Conservation (phyloP, 2,329 filamentous ascomycete species). For the Daldinia eschscholtzii region DNA sequence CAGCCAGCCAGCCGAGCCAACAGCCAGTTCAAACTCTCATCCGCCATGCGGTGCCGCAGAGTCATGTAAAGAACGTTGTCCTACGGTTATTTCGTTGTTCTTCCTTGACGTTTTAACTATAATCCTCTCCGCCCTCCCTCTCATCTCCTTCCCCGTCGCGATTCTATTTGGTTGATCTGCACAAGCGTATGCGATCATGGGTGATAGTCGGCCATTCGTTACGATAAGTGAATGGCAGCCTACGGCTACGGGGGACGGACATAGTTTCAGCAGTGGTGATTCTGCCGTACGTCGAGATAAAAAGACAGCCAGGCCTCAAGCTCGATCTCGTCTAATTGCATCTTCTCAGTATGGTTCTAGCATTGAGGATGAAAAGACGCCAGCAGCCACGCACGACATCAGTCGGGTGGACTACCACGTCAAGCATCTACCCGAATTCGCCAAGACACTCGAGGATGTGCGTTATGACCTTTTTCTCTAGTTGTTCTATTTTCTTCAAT, state of each 20-base stretch:
- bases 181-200: conserved; percentile 54
- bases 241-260: conserved; percentile 53
- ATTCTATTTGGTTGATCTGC: conserved; percentile 31
- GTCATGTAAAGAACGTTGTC: conserved; percentile 35
- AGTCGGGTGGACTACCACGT: conserved; percentile 70
- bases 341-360: conserved; percentile 61
- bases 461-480: conserved; percentile 45
- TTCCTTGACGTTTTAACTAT: conserved; percentile 16
- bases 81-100: conserved; percentile 27
- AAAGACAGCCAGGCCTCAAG: conserved; percentile 45
- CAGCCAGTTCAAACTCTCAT: conserved; percentile 15
- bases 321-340: conserved; percentile 50
- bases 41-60: conserved; percentile 38
- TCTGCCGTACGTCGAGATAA: conserved; percentile 60
- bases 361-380: conserved; percentile 55
- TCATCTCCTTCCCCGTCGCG: conserved; percentile 20
- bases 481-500: neutral
- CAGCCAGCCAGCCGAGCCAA: neutral
- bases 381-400: conserved; percentile 66
- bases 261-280: conserved; percentile 62
- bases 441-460: conserved; percentile 67
- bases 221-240: conserved; percentile 65
- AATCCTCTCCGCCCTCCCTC: conserved; percentile 10
- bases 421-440: conserved; percentile 68
- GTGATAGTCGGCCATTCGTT: conserved; percentile 63